Evolutionary conservation across 192 early-diverging fungal genomes (phyloP).

Genomic region (Coemansia sp.): DNA sequence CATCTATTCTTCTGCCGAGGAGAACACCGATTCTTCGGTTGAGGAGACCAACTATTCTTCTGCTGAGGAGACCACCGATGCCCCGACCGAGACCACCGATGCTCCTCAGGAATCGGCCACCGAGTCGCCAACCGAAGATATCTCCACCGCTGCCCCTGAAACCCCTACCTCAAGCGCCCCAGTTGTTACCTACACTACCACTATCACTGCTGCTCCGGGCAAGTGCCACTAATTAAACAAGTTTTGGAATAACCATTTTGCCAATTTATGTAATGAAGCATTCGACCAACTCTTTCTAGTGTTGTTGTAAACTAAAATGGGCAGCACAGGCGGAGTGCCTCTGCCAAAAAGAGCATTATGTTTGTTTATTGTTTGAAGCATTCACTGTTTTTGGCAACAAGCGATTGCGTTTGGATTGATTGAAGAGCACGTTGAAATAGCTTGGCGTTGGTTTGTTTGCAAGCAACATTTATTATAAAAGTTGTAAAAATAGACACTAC

Average conservation of each 20-base stretch:
- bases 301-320: neutral
- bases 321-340: neutral
- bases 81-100: neutral
- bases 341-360: neutral
- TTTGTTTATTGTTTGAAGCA: neutral
- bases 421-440: neutral
- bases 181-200: neutral
- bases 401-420: neutral
- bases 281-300: neutral
- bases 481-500: neutral
- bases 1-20: neutral
- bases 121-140: slow-evolving; percentile 7
- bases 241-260: neutral
- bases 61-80: slow-evolving; percentile 6
- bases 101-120: neutral
- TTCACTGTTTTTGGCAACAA: neutral
- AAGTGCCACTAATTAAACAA: slow-evolving; percentile 29
- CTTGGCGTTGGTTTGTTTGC: neutral
- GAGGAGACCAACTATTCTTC: neutral
- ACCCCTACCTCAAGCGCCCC: slow-evolving; percentile 29
- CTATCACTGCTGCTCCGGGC: slow-evolving; percentile 13
- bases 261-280: neutral
- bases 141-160: neutral
- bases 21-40: neutral
- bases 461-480: neutral